Conservation (phyloP, 2,329 filamentous ascomycete genomes). For the Aspergillus fijiensis region DNA sequence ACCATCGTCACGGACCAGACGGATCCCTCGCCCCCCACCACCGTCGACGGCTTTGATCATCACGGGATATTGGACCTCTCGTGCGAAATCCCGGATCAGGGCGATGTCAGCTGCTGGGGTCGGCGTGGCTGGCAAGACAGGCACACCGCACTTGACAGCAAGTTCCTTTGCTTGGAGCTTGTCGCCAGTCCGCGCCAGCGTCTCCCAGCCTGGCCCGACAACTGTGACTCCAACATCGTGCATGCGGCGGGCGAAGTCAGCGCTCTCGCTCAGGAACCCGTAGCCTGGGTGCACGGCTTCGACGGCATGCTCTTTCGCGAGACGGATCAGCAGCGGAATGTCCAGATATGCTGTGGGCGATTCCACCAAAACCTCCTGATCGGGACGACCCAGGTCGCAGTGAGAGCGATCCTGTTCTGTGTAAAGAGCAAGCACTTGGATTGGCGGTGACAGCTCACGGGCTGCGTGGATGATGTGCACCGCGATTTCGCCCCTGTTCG, state of each 20-base stretch:
- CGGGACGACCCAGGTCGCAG: conserved; percentile 48
- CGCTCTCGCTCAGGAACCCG: conserved; percentile 61
- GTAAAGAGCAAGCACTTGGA: conserved; percentile 58
- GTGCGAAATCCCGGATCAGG: conserved; percentile 59
- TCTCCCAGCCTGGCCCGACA: conserved; percentile 58
- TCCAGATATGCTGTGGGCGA: conserved; percentile 56
- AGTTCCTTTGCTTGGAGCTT: conserved; percentile 56
- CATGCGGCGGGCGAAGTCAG: conserved; percentile 51
- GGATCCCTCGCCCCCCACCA: conserved; percentile 61
- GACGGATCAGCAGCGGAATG: conserved; percentile 48
- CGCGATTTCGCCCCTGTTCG: conserved; percentile 61
- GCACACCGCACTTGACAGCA: conserved; percentile 53
- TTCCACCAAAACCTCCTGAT: conserved; percentile 51
- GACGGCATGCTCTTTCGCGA: conserved; percentile 52
- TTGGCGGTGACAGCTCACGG: conserved; percentile 52
- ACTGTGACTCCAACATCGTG: conserved; percentile 50
- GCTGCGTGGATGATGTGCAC: conserved; percentile 60
- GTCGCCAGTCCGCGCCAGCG: conserved; percentile 56
- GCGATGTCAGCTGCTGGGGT: conserved; percentile 45
- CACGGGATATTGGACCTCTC: conserved; percentile 51
- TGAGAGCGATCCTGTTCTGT: conserved; percentile 57
- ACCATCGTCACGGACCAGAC: conserved; percentile 48
- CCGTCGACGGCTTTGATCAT: conserved; percentile 67
- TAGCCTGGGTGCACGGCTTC: conserved; percentile 61
- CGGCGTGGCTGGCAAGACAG: conserved; percentile 51